Evolutionary conservation across 1,284 basidiomycete genomes (phyloP), one percentile per base, ranked within the genome.

Genomic region (Sanghuangporus baumii): DNA sequence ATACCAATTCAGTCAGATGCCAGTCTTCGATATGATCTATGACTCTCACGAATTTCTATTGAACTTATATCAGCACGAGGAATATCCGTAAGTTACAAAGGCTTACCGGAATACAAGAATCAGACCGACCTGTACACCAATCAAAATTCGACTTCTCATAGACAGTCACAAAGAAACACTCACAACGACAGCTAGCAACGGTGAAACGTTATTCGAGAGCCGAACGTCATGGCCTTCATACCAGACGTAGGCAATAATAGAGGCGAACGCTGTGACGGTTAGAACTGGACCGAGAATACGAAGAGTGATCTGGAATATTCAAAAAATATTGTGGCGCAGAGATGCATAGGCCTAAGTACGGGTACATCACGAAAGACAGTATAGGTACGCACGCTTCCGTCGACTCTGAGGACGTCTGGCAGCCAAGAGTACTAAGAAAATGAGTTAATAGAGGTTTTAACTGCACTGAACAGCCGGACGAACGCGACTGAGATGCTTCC

Each of bases 111-210:
- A 93, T 8, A 92, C 90, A 47, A 92, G 76, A 64, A 90, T 86
- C 60, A 93, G 79, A 69, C 87, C 88, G 62, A 89, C 85, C 85
- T 89, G 23, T 57, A 52, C 20, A 46, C 6, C 43, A 38, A 43
- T 20, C 6, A 59, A 34, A 55, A 65, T 54, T 50, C 57, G 40
- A 55, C 9, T 67, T 66, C 66, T 23, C 38, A 54, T 23, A 23
- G 23, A 54, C 63, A n/a, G 40, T 64, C 69, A 8, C 20, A 57
- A 71, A 68, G 16, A 78, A 68, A 8, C 59, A 74, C 91, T 79
- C 66, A 96, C 94, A 66, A 96, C 94, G 14, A 97, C 91, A 6
- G 91, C 92, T 26, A 96, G 79, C 54, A 96, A 76, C 1, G 93
- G 94, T 4, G 94, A 85, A 67, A 94, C 85, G 5, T 86, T 85